phyloP scores from a whole-genome alignment of 1,284 basidiomycete genomes.

The Leccinum pseudoinsigne region DNA sequence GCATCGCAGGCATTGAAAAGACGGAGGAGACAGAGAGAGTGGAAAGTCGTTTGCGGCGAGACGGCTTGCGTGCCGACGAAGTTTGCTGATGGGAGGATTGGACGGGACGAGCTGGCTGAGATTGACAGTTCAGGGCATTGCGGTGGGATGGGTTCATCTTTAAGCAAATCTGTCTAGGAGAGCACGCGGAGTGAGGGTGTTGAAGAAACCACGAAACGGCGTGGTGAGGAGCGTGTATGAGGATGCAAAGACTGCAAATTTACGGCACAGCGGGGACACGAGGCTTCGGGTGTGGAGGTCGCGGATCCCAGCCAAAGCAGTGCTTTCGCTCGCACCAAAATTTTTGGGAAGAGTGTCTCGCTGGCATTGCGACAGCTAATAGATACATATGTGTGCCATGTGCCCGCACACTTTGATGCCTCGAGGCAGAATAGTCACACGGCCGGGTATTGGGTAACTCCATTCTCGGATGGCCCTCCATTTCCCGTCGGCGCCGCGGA shows the following conservation, averaged over 20 bases:
- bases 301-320: constrained; percentile 20
- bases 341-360: constrained; percentile 1
- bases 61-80: constrained; percentile 32
- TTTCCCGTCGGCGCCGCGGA: background rate
- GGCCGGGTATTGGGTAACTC: background rate
- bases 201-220: constrained; percentile 26
- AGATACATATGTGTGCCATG: background rate
- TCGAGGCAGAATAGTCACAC: constrained; percentile 24
- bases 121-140: constrained; percentile 27
- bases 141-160: constrained; percentile 40
- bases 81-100: constrained; percentile 21
- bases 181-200: constrained; percentile 34
- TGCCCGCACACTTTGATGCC: constrained; percentile 12
- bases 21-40: constrained; percentile 29
- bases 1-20: constrained; percentile 38
- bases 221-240: constrained; percentile 30
- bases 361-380: constrained; percentile 12
- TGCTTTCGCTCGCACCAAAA: constrained; percentile 19
- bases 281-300: constrained; percentile 19
- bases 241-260: constrained; percentile 37
- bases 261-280: constrained; percentile 28
- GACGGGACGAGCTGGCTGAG: constrained; percentile 24
- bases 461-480: background rate
- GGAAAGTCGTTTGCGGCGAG: constrained; percentile 39
- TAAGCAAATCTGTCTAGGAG: constrained; percentile 23